Conservation (phyloP, 2,329 filamentous ascomycete genomes). For the Aspergillus sp. region DNA sequence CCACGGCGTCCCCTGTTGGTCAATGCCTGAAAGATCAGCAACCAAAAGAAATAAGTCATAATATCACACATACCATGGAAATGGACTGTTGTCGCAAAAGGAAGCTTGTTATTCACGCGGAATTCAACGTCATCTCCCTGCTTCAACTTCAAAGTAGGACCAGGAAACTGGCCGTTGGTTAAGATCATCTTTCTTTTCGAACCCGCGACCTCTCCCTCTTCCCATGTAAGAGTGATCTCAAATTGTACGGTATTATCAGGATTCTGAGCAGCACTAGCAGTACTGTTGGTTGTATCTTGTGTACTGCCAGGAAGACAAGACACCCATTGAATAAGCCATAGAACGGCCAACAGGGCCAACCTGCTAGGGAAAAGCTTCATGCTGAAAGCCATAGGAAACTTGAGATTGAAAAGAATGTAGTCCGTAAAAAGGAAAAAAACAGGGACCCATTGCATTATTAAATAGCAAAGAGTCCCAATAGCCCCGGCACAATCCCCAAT, state of each 20-base stretch:
- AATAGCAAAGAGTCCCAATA: too few relatives aligned
- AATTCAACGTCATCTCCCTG: constrained; percentile 25
- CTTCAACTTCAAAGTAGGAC: constrained; percentile 17
- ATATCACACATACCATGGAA: constrained; percentile 22
- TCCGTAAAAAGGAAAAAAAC: neutral
- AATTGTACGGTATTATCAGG: constrained; percentile 14
- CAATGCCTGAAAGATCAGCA: constrained; percentile 27
- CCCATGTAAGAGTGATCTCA: constrained; percentile 28
- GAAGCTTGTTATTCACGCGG: constrained; percentile 21
- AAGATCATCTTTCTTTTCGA: constrained; percentile 21
- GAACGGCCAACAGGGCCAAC: neutral
- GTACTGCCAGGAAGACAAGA: neutral
- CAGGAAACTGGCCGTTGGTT: constrained; percentile 24
- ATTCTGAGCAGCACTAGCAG: neutral
- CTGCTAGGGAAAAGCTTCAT: neutral
- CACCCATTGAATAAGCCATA: constrained; percentile 1
- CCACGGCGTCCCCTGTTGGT: constrained; percentile 50
- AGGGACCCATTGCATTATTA: neutral
- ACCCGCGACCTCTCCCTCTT: constrained; percentile 22
- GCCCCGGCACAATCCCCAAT: too few relatives aligned
- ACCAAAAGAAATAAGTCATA: neutral
- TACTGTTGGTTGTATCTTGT: neutral
- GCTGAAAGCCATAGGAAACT: neutral
- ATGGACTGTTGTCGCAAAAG: constrained; percentile 20
- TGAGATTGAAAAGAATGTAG: neutral